Evolutionary conservation across 2,329 filamentous ascomycete species (phyloP).

Genomic region (Fusarium pininemorale): DNA sequence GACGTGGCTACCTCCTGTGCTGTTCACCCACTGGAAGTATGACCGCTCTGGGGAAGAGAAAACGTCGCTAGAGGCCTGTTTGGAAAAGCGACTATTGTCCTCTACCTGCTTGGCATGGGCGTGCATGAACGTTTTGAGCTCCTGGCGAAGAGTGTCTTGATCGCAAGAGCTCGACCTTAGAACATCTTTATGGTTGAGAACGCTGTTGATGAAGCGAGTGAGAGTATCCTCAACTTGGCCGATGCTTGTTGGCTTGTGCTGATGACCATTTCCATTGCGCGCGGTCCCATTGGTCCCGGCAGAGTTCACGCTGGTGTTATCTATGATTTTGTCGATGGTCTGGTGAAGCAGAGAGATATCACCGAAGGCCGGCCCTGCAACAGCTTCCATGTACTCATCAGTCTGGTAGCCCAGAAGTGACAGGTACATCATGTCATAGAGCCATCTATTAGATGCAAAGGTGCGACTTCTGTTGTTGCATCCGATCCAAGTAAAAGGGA

Average conservation of each 20-base stretch:
- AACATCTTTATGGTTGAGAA: not conserved
- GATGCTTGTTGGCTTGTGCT: not conserved
- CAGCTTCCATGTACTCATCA: not conserved
- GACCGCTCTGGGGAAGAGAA: not conserved
- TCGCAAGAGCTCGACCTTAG: not conserved
- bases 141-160: not conserved
- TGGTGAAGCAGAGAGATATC: not conserved
- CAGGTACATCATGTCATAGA: not conserved
- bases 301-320: rapidly evolving
- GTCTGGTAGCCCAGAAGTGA: not conserved
- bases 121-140: not conserved
- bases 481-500: not conserved
- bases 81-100: not conserved
- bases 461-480: not conserved
- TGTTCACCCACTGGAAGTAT: not conserved
- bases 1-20: not conserved
- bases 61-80: not conserved
- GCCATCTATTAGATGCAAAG: not conserved
- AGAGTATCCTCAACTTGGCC: not conserved
- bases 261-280: not conserved
- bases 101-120: not conserved
- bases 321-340: not conserved
- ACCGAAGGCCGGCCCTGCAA: not conserved
- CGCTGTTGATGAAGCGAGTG: not conserved
- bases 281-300: rapidly evolving